Evolutionary conservation across 768 basidiomycete species (phyloP).

Genomic region (Russula sp.): DNA sequence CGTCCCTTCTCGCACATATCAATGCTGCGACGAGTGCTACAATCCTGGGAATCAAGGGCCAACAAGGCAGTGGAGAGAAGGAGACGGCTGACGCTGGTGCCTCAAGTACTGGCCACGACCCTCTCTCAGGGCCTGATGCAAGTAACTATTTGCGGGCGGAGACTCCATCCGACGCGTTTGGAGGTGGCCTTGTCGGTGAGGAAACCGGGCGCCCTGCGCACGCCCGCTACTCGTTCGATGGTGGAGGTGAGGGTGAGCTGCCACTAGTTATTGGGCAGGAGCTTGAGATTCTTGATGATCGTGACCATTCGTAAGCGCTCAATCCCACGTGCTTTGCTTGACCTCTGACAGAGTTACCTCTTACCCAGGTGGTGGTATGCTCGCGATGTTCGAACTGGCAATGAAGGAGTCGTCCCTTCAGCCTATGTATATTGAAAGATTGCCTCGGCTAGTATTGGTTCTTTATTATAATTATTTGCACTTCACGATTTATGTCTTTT

Average conservation of each 20-base stretch:
- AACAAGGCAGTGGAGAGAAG: constrained; percentile 41
- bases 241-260: constrained; percentile 70
- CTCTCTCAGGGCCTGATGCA: constrained; percentile 58
- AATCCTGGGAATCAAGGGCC: constrained; percentile 51
- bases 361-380: constrained; percentile 86
- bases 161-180: constrained; percentile 70
- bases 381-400: constrained; percentile 68
- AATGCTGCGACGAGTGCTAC: constrained; percentile 84
- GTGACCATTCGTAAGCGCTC: constrained; percentile 63
- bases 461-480: constrained; percentile 20
- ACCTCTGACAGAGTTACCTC: constrained; percentile 11
- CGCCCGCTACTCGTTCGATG: constrained; percentile 80
- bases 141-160: constrained; percentile 75
- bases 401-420: constrained; percentile 86
- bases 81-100: constrained; percentile 36
- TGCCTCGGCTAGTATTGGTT: background rate
- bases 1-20: constrained; percentile 83
- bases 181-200: constrained; percentile 51
- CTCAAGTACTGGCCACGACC: constrained; percentile 36
- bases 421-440: constrained; percentile 73
- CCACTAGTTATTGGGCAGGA: constrained; percentile 60
- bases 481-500: constrained; percentile 23
- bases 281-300: constrained; percentile 71
- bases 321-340: background rate
- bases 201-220: constrained; percentile 60